A percentile compares a stretch with the other conserved stretches of the same genome.
These are phyloP conservation scores for Arthroderma uncinatum DNA, from an alignment of 2,329 filamentous ascomycete species.

Conservation along the genomic window DNA sequence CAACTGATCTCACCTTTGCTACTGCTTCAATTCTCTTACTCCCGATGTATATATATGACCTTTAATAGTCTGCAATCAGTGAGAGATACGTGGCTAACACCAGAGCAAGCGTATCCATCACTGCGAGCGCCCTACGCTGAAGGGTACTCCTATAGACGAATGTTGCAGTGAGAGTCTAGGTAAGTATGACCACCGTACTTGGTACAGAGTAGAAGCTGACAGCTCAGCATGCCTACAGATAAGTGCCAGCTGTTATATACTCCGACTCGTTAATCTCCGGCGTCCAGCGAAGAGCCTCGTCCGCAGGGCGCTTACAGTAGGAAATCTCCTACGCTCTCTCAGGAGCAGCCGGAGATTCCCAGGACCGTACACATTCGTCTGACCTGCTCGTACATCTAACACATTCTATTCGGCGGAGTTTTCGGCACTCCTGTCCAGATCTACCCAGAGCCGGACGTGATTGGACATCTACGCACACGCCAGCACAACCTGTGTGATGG, in stretches of 20 bases:
- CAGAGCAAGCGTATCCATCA: no score
- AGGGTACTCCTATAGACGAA: no score
- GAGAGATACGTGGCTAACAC: no score
- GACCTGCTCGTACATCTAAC: conserved; percentile 81
- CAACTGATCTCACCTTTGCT: no score
- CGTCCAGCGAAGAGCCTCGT: conserved; percentile 44
- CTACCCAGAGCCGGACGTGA: conserved; percentile 74
- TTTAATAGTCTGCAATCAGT: no score
- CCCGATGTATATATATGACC: no score
- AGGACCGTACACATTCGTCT: conserved; percentile 79
- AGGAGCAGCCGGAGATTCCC: conserved; percentile 78
- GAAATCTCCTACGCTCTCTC: conserved; percentile 86
- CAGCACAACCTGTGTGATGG: conserved; percentile 83
- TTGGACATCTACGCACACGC: conserved; percentile 93
- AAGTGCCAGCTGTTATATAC: not conserved
- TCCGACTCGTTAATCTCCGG: not conserved
- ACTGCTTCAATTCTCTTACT: no score
- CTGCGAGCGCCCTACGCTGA: no score
- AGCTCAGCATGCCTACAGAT: no score
- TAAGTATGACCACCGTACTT: no score
- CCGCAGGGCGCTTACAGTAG: conserved; percentile 88
- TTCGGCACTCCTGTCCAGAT: conserved; percentile 73
- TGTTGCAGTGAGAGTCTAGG: no score
- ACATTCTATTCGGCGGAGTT: conserved; percentile 79
- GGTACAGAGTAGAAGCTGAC: no score